A percentile compares a stretch with the other conserved stretches of the same genome.
These are phyloP conservation scores for Sapria himalayana DNA, from an alignment of 345 rosid genomes.

Conservation along the genomic window DNA sequence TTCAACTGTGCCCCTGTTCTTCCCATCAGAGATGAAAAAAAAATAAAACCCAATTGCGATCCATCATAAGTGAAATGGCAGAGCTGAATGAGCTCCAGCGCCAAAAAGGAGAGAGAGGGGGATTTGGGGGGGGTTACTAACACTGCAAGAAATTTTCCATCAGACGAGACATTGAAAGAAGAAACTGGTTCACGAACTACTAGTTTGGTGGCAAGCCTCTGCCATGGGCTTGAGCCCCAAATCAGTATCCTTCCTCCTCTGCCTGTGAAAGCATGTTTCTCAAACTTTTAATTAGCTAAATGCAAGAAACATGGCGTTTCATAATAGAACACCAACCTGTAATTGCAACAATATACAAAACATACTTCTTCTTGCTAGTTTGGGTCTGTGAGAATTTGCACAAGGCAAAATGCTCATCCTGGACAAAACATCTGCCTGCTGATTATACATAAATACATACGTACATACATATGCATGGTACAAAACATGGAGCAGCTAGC, in stretches of 20 bases:
- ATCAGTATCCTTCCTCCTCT: conserved; percentile 48
- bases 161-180: conserved; percentile 61
- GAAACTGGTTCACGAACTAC: conserved; percentile 31
- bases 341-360: conserved; percentile 53
- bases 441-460: too few species aligned
- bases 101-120: conserved; percentile 1
- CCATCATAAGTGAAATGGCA: too few species aligned
- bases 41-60: too few species aligned
- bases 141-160: conserved; percentile 71
- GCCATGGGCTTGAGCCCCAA: conserved; percentile 57
- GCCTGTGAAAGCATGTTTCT: conserved; percentile 15
- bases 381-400: conserved; percentile 53
- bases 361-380: conserved; percentile 18
- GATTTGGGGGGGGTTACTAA: too few species aligned
- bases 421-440: conserved; percentile 11
- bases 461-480: too few species aligned
- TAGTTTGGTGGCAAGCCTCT: conserved; percentile 30
- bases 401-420: conserved; percentile 68
- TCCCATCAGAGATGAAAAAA: conserved; percentile 4
- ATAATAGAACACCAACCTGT: conserved; percentile 27
- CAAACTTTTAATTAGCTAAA: neutral
- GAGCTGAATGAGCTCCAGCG: conserved; percentile 3
- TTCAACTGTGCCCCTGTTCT: conserved; percentile 43
- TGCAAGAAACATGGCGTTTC: neutral
- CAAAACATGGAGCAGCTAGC: too few species aligned